These are phyloP conservation scores for Kodamaea arcana DNA, from an alignment of 1,139 yeast species.

Conservation along the genomic window DNA sequence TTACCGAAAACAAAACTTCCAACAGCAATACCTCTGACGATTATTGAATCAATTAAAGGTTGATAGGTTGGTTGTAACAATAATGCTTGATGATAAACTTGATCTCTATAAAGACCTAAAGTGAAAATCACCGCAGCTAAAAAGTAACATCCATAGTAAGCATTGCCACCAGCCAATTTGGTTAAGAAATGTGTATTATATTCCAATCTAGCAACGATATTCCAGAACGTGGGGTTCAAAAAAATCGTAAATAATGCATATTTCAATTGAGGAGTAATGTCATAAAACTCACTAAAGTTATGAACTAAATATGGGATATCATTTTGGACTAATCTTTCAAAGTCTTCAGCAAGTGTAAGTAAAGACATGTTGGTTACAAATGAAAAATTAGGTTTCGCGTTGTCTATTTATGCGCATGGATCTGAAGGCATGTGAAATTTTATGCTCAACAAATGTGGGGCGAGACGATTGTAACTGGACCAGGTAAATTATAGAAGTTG, in stretches of 20 bases:
- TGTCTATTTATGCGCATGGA: no score
- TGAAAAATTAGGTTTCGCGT: no score
- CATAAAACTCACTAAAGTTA: constrained; percentile 22
- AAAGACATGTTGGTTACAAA: constrained; percentile 10
- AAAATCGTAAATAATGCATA: constrained; percentile 58
- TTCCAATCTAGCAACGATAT: constrained; percentile 82
- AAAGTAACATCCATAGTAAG: constrained; percentile 74
- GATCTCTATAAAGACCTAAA: constrained; percentile 79
- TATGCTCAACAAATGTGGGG: neutral
- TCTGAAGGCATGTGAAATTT: neutral
- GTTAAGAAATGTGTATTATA: constrained; percentile 73
- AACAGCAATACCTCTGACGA: constrained; percentile 33
- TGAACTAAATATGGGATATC: constrained; percentile 11
- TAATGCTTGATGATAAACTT: constrained; percentile 62
- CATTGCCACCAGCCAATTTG: constrained; percentile 63
- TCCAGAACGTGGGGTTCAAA: constrained; percentile 96
- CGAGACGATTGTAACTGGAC: no score
- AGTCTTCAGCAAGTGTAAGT: neutral
- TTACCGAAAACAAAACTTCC: constrained; percentile 62
- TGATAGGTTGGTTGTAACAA: constrained; percentile 50
- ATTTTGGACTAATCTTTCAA: constrained; percentile 6
- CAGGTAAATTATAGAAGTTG: no score
- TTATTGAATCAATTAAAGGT: constrained; percentile 36
- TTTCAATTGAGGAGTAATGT: constrained; percentile 20
- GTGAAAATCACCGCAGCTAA: constrained; percentile 80